phyloP scores from a whole-genome alignment of 371 early-diverging fungal species.

The Lichtheimia hyalospora region DNA sequence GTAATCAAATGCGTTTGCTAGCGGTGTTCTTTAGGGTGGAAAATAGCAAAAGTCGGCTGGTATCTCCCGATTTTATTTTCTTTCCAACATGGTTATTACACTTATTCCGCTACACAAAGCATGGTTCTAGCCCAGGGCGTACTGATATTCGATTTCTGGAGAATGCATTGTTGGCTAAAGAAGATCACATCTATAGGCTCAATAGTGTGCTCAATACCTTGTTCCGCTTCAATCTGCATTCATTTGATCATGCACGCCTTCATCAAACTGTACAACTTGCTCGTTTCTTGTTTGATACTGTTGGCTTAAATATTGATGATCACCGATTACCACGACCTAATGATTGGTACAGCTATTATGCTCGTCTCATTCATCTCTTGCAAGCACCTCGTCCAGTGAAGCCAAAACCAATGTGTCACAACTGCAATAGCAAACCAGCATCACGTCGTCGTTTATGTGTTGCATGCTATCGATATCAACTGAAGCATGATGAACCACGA shows the following conservation, averaged over 20 bases:
- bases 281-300: conserved; percentile 38
- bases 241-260: conserved; percentile 29
- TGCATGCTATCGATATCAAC: conserved; percentile 43
- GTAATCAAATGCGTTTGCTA: conserved; percentile 40
- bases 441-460: conserved; percentile 45
- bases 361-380: conserved; percentile 27
- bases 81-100: conserved; percentile 51
- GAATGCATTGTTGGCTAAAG: conserved; percentile 42
- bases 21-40: conserved; percentile 46
- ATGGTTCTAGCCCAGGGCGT: conserved; percentile 41
- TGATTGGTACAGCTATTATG: conserved; percentile 27
- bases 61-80: conserved; percentile 42
- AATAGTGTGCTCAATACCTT: conserved; percentile 46
- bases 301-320: conserved; percentile 26
- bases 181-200: conserved; percentile 48
- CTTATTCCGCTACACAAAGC: conserved; percentile 42
- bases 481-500: conserved; percentile 36
- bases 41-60: conserved; percentile 28
- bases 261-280: conserved; percentile 27
- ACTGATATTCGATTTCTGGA: conserved; percentile 44
- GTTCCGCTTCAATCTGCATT: conserved; percentile 42
- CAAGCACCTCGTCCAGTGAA: conserved; percentile 39
- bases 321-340: conserved; percentile 32
- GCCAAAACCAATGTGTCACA: conserved; percentile 40
- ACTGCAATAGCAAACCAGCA: conserved; percentile 43